A percentile compares a stretch with the other conserved stretches of the same genome.
Conservation (phyloP, 139 green algal species). For the Closterium sp. region DNA sequence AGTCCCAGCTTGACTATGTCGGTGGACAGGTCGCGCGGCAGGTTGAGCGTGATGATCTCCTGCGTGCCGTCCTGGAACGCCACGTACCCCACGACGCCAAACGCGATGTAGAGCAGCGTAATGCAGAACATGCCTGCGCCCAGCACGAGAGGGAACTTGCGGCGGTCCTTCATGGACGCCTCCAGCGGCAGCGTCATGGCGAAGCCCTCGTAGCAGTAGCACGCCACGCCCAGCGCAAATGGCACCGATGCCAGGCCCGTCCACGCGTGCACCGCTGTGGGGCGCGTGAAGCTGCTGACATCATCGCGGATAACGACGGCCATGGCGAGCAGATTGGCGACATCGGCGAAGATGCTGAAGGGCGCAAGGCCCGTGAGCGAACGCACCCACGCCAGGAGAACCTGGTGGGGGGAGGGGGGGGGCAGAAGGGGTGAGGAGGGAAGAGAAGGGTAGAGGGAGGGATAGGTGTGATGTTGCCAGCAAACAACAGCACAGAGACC, state of each 20-base stretch:
- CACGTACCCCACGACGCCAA: conserved; percentile 53
- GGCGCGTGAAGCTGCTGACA: conserved; percentile 7
- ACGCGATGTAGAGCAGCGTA: conserved; percentile 56
- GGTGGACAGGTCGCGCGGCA: conserved; percentile 53
- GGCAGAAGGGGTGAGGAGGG: not conserved
- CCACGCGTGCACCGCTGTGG: conserved; percentile 10
- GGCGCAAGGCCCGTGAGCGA: conserved; percentile 56
- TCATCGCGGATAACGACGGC: conserved; percentile 54
- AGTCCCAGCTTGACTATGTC: conserved; percentile 55
- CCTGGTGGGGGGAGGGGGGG: not conserved
- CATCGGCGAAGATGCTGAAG: conserved; percentile 59
- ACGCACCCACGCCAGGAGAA: conserved; percentile 41
- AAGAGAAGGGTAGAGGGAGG: not conserved
- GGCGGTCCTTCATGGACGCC: conserved; percentile 55
- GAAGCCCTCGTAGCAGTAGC: conserved; percentile 69
- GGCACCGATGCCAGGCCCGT: conserved; percentile 41
- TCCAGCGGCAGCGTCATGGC: conserved; percentile 65
- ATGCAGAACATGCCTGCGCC: conserved; percentile 41
- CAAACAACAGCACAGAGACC: too few relatives aligned
- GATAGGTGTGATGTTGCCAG: not conserved
- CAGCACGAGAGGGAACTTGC: conserved; percentile 50
- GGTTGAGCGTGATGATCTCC: conserved; percentile 67
- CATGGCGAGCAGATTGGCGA: conserved; percentile 56
- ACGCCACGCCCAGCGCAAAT: conserved; percentile 61
- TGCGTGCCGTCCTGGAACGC: conserved; percentile 41